Evolutionary conservation across 2,329 filamentous ascomycete genomes (phyloP).

Genomic region (Penicillium expansum): DNA sequence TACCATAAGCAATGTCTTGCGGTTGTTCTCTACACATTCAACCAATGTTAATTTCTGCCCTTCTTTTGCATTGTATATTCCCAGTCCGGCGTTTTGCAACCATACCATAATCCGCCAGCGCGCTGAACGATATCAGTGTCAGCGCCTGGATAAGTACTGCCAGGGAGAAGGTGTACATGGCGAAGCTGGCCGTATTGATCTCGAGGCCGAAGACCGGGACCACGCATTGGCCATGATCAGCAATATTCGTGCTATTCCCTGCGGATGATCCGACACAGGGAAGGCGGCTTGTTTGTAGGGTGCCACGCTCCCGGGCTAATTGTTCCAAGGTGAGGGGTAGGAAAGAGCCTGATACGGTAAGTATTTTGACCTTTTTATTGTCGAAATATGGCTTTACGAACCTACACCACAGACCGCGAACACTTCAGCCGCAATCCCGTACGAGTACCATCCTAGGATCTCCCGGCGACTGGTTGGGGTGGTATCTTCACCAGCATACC

Average conservation of each 20-base stretch:
- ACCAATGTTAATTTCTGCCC: slow-evolving; percentile 5
- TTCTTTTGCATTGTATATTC: background rate
- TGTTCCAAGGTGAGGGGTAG: slow-evolving; percentile 89
- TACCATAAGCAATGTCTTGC: slow-evolving; percentile 75
- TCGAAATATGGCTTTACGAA: slow-evolving; percentile 13
- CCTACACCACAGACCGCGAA: slow-evolving; percentile 85
- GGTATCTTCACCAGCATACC: slow-evolving; percentile 80
- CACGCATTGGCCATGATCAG: slow-evolving; percentile 31
- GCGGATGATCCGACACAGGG: slow-evolving; percentile 33
- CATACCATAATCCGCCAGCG: slow-evolving; percentile 74
- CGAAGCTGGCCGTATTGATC: slow-evolving; percentile 41
- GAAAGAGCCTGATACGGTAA: slow-evolving; percentile 66
- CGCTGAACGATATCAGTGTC: slow-evolving; percentile 68
- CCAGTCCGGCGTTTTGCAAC: slow-evolving; percentile 28
- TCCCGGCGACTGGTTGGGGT: slow-evolving; percentile 77
- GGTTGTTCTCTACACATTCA: slow-evolving; percentile 45
- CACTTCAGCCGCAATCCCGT: slow-evolving; percentile 91
- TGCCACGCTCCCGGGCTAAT: slow-evolving; percentile 84
- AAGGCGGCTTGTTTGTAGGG: slow-evolving; percentile 56
- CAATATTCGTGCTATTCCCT: slow-evolving; percentile 17
- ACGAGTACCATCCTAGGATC: slow-evolving; percentile 85
- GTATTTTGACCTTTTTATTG: background rate
- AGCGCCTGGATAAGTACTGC: slow-evolving; percentile 83
- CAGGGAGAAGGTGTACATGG: slow-evolving; percentile 73
- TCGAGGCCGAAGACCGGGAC: slow-evolving; percentile 33